These are phyloP conservation scores for Pleoardoris graminearum DNA, from an alignment of 2,329 filamentous ascomycete genomes.

Conservation along the genomic window DNA sequence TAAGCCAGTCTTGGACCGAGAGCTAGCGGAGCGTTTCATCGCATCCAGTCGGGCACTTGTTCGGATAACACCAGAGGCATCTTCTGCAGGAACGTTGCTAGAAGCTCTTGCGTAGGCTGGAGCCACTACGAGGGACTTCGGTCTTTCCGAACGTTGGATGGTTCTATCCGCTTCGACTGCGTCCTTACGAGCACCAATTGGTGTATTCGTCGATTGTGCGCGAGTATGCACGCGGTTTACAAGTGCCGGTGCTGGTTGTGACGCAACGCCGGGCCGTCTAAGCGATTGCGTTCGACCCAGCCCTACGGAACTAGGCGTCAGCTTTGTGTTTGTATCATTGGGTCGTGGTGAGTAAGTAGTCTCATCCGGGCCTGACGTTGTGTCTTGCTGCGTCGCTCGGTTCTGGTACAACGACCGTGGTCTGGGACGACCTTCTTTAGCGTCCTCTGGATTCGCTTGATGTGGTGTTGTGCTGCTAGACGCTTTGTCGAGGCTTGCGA, in stretches of 20 bases:
- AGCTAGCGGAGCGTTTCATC: slow-evolving; percentile 32
- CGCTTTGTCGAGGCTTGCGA: neutral
- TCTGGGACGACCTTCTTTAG: slow-evolving; percentile 24
- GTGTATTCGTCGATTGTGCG: slow-evolving; percentile 32
- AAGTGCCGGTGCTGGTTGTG: slow-evolving; percentile 18
- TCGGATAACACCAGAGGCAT: slow-evolving; percentile 12
- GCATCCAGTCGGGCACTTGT: slow-evolving; percentile 30
- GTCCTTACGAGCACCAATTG: slow-evolving; percentile 18
- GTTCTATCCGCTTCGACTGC: slow-evolving; percentile 13
- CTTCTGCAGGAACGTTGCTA: slow-evolving; percentile 14
- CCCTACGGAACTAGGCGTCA: slow-evolving; percentile 17
- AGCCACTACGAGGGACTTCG: slow-evolving; percentile 29
- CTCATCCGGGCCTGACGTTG: slow-evolving; percentile 10
- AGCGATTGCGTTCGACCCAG: slow-evolving; percentile 36
- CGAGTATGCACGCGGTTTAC: slow-evolving; percentile 24
- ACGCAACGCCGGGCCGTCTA: slow-evolving; percentile 28
- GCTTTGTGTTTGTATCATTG: slow-evolving; percentile 23
- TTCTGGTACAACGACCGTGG: slow-evolving; percentile 39
- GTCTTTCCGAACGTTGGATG: slow-evolving; percentile 20
- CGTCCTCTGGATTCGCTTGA: slow-evolving; percentile 9
- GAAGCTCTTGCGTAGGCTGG: slow-evolving; percentile 16
- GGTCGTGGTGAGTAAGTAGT: slow-evolving; percentile 20
- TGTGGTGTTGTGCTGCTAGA: slow-evolving; percentile 3
- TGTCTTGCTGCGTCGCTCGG: slow-evolving; percentile 15
- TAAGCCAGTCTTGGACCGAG: slow-evolving; percentile 22